Evolutionary conservation across 108 stramenopile genomes (phyloP), one percentile per base, ranked within the genome.

Genomic region (Seminavis robusta): DNA sequence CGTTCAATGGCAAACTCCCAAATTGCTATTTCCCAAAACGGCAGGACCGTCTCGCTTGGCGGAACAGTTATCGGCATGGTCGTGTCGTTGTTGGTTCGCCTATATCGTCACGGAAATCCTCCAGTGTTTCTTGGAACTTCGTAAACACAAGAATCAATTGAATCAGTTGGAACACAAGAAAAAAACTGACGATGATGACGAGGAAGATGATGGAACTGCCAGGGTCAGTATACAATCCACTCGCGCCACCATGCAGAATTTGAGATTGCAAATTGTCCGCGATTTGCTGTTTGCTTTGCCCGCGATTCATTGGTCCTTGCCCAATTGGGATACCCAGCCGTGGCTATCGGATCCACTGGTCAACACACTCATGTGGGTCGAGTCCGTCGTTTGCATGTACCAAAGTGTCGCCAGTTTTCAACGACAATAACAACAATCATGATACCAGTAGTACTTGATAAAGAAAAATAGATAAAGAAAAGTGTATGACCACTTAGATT

Each of bases 321-420:
- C 80, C 6, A 78, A 85, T 3, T 92, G 83, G 83, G 90, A 84
- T 48, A 79, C 80, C 13, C 43, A 88, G 40, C 86, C 86, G 8
- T 65, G 69, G 67, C 56, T 92, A 24, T 49, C 65, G 25, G 67
- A 80, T 23, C 40, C 31, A 23, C 16, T 54, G 13, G 61, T 77
- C 26, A 88, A 88, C 64, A 73, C 76, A 48, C 63, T 92, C 34
- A 79, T 72, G 62, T 74, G 77, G 68, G 56, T 73, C 2, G 90
- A 92, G 55, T 51, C 84, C 16, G 67, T 84, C 27, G 80, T 84
- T 24, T 67, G 78, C 38, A 55, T 92, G 40, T 83, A 84, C 71
- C 86, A 92, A 54, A 67, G 70, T 11, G 36, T 79, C 33, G 46
- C 57, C 37, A 45, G 34, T 7, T 29, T 61, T n/a, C n/a, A n/a